Base-by-base conservation (phyloP, 2,329 filamentous ascomycete genomes). In the Sporothrix inflata region DNA sequence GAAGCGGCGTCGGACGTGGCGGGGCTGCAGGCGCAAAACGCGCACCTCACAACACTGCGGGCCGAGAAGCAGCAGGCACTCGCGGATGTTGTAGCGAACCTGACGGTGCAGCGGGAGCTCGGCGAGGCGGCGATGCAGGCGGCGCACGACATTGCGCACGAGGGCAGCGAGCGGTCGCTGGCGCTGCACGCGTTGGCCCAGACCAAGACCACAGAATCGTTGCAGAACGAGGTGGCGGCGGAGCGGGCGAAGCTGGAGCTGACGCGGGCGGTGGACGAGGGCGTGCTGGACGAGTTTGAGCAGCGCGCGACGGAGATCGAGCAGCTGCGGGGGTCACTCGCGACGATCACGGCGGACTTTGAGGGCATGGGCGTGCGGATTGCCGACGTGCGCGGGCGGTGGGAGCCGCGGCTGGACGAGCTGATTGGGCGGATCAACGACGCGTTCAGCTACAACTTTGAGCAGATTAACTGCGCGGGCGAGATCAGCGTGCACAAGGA, bases 391-490 rank as follows among this genome's bases (percentile, higher is more conserved):
- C 90, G 91, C 76, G 84, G 84, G 19, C 85, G 88, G 74, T 99
- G 94, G 93, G 96, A 98, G 81, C 94, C 94, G 0, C 83, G 87
- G 76, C 86, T 99, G 2, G 94, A 98, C 76, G 85, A 84, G 27
- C 86, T 99, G 2, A 87, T 98, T 53, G 84, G 84, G 24, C 90
- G 90, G 78, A 98, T 99, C 82, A 97, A 93, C 79, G 89, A 93
- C 66, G 94, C 94, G 0, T 99, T 99, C 81, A 90, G 92, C 6
- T 91, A 95, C 80, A 98, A 97, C 78, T 98, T 99, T 80, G 89
- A 93, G 78, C 91, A 95, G 79, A 98, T 99, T 79, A 94, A 91
- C 75, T 98, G 96, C 80, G 94, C 94, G 5, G 96, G 96, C 47
- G 93, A 98, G 81, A 94, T 99, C 4, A 87, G 87, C 73, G 86